Base-by-base conservation (phyloP, 177 flowering plant species). In the Vitis hybrid region DNA sequence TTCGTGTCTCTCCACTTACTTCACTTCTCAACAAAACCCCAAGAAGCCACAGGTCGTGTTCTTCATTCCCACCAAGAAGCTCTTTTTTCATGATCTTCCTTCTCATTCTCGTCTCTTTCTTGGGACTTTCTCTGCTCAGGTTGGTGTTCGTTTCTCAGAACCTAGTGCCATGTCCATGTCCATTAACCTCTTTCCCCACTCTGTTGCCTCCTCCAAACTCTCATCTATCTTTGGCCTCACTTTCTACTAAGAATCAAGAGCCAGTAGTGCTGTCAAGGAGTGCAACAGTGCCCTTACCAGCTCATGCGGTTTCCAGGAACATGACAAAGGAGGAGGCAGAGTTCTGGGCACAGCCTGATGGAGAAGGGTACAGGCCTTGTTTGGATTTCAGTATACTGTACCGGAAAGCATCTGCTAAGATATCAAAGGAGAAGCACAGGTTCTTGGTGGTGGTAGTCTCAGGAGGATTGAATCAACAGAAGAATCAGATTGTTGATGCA, bases 401-500 rank as follows among this genome's bases (percentile, higher is more conserved):
- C 22, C 65, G 97, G 39, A 85, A 66, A 75, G 70, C 56, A 0
- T 87, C 89, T 2, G 81, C 59, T 0, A 69, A 12, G 71, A 78
- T 84, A 55, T 62, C 80, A 0, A 83, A 83, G 62, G 87, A 90
- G 81, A 86, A 76, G 71, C 79, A 76, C 74, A 84, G 78, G 82
- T 90, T 83, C 68, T 75, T 92, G 81, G 71, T 87, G 63, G 92
- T 90, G 57, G 86, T 88, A 56, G 94, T 79, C 56, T 79, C 89
- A 0, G 97, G 97, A 0, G 96, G 93, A 53, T 26, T 90, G 71
- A 85, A 88, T 51, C 96, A 89, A 77, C 89, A 84, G 87, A 83
- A 88, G 72, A 86, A 87, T 74, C 92, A 90, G 87, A 89, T 92
- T 61, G 81, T 84, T 22, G 95, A 92, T 78, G 97, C 97, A 1